Evolutionary conservation across 768 basidiomycete genomes (phyloP).

Genomic region (Russula earlei): DNA sequence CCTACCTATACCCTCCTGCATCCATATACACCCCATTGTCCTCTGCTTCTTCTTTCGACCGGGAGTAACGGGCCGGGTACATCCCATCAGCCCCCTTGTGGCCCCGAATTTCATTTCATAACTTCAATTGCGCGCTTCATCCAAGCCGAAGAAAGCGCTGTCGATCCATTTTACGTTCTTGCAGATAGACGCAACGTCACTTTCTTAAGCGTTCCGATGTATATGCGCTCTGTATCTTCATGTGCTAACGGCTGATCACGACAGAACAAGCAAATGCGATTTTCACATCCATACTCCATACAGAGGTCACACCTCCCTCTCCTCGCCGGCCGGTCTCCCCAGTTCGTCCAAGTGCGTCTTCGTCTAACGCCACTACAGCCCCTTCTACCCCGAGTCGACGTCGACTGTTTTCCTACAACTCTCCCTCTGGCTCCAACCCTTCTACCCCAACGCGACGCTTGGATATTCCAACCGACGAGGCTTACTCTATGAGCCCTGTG

Average conservation of each 20-base stretch:
- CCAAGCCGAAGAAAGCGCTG: no score
- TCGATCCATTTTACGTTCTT: background rate
- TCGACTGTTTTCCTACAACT: conserved; percentile 61
- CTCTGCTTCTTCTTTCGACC: background rate
- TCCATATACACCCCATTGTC: background rate
- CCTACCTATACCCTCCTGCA: background rate
- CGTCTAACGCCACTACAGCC: conserved; percentile 23
- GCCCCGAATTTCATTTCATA: background rate
- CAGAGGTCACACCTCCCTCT: conserved; percentile 67
- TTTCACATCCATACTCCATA: conserved; percentile 67
- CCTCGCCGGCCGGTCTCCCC: conserved; percentile 55
- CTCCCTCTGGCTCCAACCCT: conserved; percentile 45
- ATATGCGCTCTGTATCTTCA: conserved; percentile 19
- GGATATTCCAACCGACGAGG: conserved; percentile 79
- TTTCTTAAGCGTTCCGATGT: no score
- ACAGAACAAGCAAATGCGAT: conserved; percentile 79
- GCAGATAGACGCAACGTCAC: no score
- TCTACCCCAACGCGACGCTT: conserved; percentile 50
- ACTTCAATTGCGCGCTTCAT: background rate
- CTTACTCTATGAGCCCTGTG: conserved; percentile 86
- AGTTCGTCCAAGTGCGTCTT: conserved; percentile 25
- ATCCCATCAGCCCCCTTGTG: background rate
- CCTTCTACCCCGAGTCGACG: conserved; percentile 41
- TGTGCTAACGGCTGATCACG: conserved; percentile 14
- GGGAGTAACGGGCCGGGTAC: conserved; percentile 3